Evolutionary conservation across 495 filamentous ascomycete species (phyloP), one percentile per base, ranked within the genome.

Genomic region (Evansstolkia leycettana): DNA sequence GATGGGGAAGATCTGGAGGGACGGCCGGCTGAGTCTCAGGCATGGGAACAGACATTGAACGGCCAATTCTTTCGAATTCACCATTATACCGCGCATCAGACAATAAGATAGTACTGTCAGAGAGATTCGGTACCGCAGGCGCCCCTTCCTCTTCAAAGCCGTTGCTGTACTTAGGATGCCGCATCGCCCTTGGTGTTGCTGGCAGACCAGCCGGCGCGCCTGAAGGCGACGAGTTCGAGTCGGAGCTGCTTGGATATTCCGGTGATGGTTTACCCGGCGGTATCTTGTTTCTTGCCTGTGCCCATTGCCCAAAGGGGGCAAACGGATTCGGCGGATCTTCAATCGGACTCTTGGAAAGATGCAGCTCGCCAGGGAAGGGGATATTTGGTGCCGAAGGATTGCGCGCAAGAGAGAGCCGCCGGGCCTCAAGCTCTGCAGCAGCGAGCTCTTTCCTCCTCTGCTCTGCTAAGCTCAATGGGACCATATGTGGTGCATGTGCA

Each of bases 171-270:
- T 78, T 78, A 2, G 76, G 73, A 50, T 87, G 76, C 17, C 80
- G 72, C 84, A 92, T 90, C 2, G 84, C 84, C 58, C 79, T 69
- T 14, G 86, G 84, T 5, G 84, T 92, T 3, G 84, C 82, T 28
- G 86, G 84, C 1, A 93, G 66, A 2, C 86, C 85, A 36, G 86
- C 5, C 2, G 48, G 53, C n/a, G 46, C 44, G 0, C 58, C 62
- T 9, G 64, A 58, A 7, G 60, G 54, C 5, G 60, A 58, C 0
- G 62, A 65, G 37, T 49, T 51, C 0, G 64, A 66, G 18, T 60
- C 64, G 17, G 56, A 64, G 37, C 55, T 58, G 40, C 55, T 65
- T 52, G 48, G 59, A 51, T 42, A 72, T 52, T 46, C 67, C 40
- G 46, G 69, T 43, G 60, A 65, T 40, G 25, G 60, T 58, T 60